phyloP scores from a whole-genome alignment of 164 flowering plant genomes.

The Kalanchoe fedtschenkoi region DNA sequence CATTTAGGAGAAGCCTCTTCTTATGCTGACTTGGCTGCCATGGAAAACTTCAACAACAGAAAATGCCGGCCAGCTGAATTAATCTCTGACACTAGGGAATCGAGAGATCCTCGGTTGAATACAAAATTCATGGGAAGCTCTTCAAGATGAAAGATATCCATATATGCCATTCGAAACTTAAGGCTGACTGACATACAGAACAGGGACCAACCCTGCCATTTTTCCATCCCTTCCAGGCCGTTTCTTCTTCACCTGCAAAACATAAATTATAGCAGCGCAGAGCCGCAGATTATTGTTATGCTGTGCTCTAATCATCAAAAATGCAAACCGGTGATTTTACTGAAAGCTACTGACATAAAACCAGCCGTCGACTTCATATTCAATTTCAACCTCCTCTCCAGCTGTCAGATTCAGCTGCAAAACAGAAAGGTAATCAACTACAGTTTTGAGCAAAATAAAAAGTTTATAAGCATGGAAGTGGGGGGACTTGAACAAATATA shows the following conservation, averaged over 20 bases:
- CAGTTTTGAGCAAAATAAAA: neutral
- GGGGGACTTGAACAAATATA: neutral
- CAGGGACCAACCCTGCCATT: constrained; percentile 95
- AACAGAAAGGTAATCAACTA: neutral
- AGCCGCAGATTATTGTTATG: neutral
- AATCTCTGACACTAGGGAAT: neutral
- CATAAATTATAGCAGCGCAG: neutral
- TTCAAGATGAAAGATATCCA: neutral
- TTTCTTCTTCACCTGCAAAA: constrained; percentile 86
- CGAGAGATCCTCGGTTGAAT: neutral
- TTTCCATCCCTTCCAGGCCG: constrained; percentile 96
- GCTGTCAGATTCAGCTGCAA: constrained; percentile 88
- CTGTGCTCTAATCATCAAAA: neutral
- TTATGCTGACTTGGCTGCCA: neutral
- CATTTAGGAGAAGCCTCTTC: neutral
- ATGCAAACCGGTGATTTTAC: neutral
- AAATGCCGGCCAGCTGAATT: neutral
- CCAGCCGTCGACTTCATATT: constrained; percentile 99
- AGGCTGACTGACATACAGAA: constrained; percentile 76
- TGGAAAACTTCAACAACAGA: neutral
- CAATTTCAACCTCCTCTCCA: constrained; percentile 91
- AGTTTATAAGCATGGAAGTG: neutral
- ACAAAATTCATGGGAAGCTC: neutral
- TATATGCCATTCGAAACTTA: constrained; percentile 16
- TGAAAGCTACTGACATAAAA: constrained; percentile 61